phyloP scores from a whole-genome alignment of 1,284 basidiomycete genomes.

The Waitea zeae region DNA sequence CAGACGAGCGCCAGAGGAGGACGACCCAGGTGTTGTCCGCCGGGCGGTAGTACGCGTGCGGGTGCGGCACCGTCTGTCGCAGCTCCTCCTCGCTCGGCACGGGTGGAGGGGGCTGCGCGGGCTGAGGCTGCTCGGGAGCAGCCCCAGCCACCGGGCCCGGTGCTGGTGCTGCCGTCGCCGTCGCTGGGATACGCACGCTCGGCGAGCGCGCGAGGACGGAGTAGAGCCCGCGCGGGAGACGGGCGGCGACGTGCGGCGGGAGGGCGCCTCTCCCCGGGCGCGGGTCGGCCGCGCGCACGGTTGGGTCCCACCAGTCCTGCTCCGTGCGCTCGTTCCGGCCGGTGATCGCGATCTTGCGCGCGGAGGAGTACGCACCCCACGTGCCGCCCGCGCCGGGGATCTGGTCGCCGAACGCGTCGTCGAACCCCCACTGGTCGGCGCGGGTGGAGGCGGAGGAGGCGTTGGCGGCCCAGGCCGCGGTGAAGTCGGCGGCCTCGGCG shows the following conservation, averaged over 20 bases:
- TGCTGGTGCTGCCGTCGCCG: slow-evolving; percentile 11
- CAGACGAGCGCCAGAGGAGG: slow-evolving; percentile 45
- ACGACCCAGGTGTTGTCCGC: slow-evolving; percentile 69
- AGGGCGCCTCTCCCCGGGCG: slow-evolving; percentile 54
- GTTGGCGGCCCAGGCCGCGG: not conserved
- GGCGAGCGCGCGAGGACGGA: slow-evolving; percentile 42
- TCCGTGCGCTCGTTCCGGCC: slow-evolving; percentile 41
- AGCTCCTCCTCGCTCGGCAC: slow-evolving; percentile 40
- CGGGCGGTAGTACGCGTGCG: slow-evolving; percentile 63
- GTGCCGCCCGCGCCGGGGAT: slow-evolving; percentile 7
- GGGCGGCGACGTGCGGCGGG: slow-evolving; percentile 43
- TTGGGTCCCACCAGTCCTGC: slow-evolving; percentile 44
- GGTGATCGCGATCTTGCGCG: slow-evolving; percentile 25
- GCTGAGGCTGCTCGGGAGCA: slow-evolving; percentile 10
- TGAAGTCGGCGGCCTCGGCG: not conserved
- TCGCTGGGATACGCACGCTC: slow-evolving; percentile 20
- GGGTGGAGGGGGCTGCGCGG: slow-evolving; percentile 10
- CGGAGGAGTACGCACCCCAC: slow-evolving; percentile 5
- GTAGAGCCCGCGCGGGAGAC: slow-evolving; percentile 43
- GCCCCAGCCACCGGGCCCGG: slow-evolving; percentile 10
- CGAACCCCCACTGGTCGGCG: too few relatives aligned
- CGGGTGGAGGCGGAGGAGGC: too few relatives aligned
- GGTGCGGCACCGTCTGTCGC: slow-evolving; percentile 52
- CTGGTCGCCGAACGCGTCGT: slow-evolving; percentile 10
- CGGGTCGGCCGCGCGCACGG: slow-evolving; percentile 18